Evolutionary conservation across 2,329 filamentous ascomycete genomes (phyloP), one percentile per base, ranked within the genome.

Genomic region (Thelonectria rubi): DNA sequence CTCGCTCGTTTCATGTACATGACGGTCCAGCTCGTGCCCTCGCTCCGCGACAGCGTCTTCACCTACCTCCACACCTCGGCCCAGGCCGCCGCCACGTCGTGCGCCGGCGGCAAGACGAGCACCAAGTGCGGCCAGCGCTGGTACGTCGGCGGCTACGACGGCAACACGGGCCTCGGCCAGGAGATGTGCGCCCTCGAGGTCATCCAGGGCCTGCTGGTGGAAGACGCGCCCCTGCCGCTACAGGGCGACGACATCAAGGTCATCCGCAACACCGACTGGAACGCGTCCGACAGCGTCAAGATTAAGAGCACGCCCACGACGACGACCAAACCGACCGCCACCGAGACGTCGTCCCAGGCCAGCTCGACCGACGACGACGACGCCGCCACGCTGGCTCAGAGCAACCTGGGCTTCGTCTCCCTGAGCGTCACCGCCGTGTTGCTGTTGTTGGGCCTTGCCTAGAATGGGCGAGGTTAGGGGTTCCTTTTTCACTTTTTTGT

Each of bases 141-240:
- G 88, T 88, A 87, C 62, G 76, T 79, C 1, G 82, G 81, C 40
- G 82, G 79, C 1, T 88, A 80, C 63, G 88, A 90, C 68, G 82
- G 81, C 39, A 78, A 74, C 21, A 73, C 78, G 0, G 86, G 87
- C 2, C 78, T 89, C 6, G 88, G 88, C 5, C 85, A 88, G 74
- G 83, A 89, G 72, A 87, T 90, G 85, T 84, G 82, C 57, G 88
- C 86, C 1, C 80, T 90, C 51, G 88, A 90, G 76, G 81, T 82
- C 1, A 79, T 90, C 15, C 87, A 90, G 71, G 86, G 86, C 3
- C 77, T 89, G 3, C 75, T 91, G 50, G 77, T 80, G 14, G 69
- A 75, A 14, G 68, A 78, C 5, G 77, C 81, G 1, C 61, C 72
- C 4, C 74, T 80, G 6, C 86, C 86, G 1, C 75, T 85, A 34